A percentile compares a stretch with the other conserved stretches of the same genome.
Conservation (phyloP, 352 stramenopile genomes). For the Globisporangium rhizosaccharum region DNA sequence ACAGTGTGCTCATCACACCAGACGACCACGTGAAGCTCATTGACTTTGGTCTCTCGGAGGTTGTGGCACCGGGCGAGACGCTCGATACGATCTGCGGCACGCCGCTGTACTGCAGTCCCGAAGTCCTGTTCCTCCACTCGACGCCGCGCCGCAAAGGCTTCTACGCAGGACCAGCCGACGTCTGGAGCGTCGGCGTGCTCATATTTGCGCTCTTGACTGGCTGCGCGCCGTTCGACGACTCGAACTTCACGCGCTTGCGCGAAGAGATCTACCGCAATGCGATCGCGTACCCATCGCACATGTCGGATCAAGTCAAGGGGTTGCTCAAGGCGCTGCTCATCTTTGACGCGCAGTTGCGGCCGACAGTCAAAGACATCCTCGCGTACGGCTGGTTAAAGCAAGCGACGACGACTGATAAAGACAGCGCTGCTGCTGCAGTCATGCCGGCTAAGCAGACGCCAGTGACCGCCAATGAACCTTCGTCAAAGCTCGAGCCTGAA, state of each 20-base stretch:
- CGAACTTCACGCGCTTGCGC: constrained; percentile 54
- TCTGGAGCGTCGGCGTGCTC: constrained; percentile 75
- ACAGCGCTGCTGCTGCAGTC: no score
- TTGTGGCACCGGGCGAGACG: constrained; percentile 61
- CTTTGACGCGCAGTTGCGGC: constrained; percentile 50
- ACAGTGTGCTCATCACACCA: constrained; percentile 87
- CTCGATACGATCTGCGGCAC: constrained; percentile 76
- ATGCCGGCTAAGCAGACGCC: background rate
- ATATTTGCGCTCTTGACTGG: constrained; percentile 81
- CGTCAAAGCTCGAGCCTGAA: background rate
- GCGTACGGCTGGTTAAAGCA: constrained; percentile 55
- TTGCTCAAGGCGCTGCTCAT: constrained; percentile 65
- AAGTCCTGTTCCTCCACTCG: constrained; percentile 65
- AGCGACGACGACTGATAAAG: background rate
- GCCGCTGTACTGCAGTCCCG: constrained; percentile 76
- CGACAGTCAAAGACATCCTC: constrained; percentile 54
- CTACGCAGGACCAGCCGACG: constrained; percentile 52
- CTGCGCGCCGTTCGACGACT: constrained; percentile 79
- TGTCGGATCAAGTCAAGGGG: constrained; percentile 59
- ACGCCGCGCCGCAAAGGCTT: constrained; percentile 40
- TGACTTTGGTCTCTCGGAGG: constrained; percentile 93
- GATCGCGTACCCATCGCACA: constrained; percentile 58
- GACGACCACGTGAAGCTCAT: constrained; percentile 93
- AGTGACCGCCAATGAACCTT: background rate
- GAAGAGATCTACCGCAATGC: constrained; percentile 61